These are phyloP conservation scores for Bullera alba DNA, from an alignment of 768 basidiomycete genomes.

Conservation along the genomic window DNA sequence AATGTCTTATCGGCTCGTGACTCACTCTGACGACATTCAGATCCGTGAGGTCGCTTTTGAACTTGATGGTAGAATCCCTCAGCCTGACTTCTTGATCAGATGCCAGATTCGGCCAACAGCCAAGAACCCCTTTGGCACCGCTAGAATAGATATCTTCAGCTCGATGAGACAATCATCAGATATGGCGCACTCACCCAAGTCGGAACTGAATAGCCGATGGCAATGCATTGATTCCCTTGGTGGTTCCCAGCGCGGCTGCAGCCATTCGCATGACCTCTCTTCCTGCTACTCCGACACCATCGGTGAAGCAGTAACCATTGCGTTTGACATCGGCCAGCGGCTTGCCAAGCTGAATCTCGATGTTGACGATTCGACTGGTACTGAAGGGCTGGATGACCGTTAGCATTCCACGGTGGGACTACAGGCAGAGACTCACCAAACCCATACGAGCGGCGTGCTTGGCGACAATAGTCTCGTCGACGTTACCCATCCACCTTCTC, in stretches of 20 bases:
- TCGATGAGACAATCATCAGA: background rate
- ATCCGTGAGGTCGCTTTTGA: constrained; percentile 24
- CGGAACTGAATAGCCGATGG: constrained; percentile 44
- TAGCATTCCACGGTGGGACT: background rate
- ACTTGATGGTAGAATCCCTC: constrained; percentile 38
- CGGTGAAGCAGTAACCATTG: constrained; percentile 38
- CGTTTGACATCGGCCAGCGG: constrained; percentile 25
- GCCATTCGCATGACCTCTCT: constrained; percentile 28
- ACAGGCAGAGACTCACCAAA: constrained; percentile 17
- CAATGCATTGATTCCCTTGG: constrained; percentile 20
- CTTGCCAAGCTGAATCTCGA: constrained; percentile 21
- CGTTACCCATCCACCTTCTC: constrained; percentile 39
- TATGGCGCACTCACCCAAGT: constrained; percentile 30
- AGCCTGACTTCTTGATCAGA: constrained; percentile 28
- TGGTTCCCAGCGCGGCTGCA: constrained; percentile 31
- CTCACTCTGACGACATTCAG: constrained; percentile 43
- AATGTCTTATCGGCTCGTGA: constrained; percentile 2
- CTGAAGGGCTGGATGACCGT: constrained; percentile 29
- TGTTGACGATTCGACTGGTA: constrained; percentile 37
- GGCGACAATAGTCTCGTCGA: constrained; percentile 40
- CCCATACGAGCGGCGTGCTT: constrained; percentile 43
- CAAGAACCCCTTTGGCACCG: constrained; percentile 42
- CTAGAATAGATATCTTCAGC: constrained; percentile 11
- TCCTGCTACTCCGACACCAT: constrained; percentile 41
- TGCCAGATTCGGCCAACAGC: constrained; percentile 27